Conservation (phyloP, 768 basidiomycete genomes). For the Tephrocybe sp. region DNA sequence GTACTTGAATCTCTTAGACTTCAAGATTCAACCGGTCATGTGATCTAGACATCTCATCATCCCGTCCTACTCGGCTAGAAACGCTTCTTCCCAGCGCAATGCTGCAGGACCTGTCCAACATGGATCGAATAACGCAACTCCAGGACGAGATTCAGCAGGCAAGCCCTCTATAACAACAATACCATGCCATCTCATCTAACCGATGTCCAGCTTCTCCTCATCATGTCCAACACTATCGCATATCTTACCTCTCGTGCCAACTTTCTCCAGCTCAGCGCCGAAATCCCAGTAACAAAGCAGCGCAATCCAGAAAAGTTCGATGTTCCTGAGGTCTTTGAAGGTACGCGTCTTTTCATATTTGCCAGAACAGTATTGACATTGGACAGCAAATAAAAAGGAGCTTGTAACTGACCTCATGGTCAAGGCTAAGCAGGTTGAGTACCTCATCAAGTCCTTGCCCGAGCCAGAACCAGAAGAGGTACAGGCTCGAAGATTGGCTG, state of each 20-base stretch:
- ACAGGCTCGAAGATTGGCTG: constrained; percentile 71
- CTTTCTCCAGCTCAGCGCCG: constrained; percentile 75
- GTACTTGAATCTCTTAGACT: too few relatives aligned
- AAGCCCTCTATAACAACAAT: constrained; percentile 5
- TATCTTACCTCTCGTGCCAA: constrained; percentile 78
- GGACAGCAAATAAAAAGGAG: constrained; percentile 77
- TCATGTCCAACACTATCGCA: constrained; percentile 81
- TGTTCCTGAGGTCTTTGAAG: constrained; percentile 72
- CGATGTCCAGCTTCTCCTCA: constrained; percentile 66
- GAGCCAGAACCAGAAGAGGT: constrained; percentile 76
- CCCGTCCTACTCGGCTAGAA: too few relatives aligned
- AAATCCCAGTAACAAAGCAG: constrained; percentile 84
- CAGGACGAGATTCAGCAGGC: constrained; percentile 94
- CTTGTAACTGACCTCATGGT: constrained; percentile 79
- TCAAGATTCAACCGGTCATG: too few relatives aligned
- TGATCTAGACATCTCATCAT: neutral
- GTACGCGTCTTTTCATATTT: constrained; percentile 32
- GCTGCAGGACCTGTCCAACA: constrained; percentile 90
- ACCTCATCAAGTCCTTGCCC: constrained; percentile 77
- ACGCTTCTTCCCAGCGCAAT: constrained; percentile 55
- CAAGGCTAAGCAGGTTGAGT: constrained; percentile 89
- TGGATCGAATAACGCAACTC: constrained; percentile 95
- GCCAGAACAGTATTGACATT: neutral
- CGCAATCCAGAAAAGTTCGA: constrained; percentile 74
- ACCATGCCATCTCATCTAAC: neutral